A percentile compares a stretch with the other conserved stretches of the same genome.
These are phyloP conservation scores for Sinapis alba DNA, from an alignment of 441 rosid species.

Conservation along the genomic window DNA sequence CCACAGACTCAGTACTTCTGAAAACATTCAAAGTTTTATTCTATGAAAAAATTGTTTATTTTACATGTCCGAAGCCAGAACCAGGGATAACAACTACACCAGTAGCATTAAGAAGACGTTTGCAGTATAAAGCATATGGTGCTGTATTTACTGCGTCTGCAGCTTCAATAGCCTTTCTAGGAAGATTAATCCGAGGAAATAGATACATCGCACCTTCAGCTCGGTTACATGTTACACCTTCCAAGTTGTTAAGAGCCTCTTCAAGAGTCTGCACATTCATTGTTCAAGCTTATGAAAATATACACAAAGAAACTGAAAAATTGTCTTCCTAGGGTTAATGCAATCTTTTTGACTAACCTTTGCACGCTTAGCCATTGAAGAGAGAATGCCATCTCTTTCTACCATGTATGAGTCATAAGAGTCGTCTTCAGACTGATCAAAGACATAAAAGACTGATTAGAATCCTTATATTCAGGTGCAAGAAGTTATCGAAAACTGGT, in stretches of 20 bases:
- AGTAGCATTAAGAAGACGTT: constrained; percentile 81
- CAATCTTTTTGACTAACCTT: constrained; percentile 51
- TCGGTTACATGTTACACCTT: constrained; percentile 88
- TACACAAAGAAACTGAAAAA: neutral
- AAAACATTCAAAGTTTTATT: neutral
- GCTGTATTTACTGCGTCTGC: constrained; percentile 72
- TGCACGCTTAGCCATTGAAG: constrained; percentile 85
- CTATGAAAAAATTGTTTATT: constrained; percentile 38
- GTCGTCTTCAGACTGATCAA: constrained; percentile 80
- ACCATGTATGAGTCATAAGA: constrained; percentile 73
- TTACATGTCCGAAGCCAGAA: constrained; percentile 95
- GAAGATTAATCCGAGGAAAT: constrained; percentile 79
- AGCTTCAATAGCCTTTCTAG: constrained; percentile 80
- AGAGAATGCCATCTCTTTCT: constrained; percentile 83
- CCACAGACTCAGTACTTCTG: neutral
- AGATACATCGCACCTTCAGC: constrained; percentile 99
- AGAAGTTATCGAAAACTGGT: neutral
- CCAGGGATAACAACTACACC: constrained; percentile 97
- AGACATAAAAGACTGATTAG: neutral
- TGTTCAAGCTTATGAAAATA: constrained; percentile 4
- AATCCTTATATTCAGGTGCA: neutral
- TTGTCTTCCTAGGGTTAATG: neutral
- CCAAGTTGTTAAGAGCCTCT: constrained; percentile 73
- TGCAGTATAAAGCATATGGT: constrained; percentile 91
- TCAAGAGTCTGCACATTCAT: too few relatives aligned